A percentile compares a stretch with the other conserved stretches of the same genome.
Conservation (phyloP, 805 yeast species). For the Wickerhamomyces bisporus region DNA sequence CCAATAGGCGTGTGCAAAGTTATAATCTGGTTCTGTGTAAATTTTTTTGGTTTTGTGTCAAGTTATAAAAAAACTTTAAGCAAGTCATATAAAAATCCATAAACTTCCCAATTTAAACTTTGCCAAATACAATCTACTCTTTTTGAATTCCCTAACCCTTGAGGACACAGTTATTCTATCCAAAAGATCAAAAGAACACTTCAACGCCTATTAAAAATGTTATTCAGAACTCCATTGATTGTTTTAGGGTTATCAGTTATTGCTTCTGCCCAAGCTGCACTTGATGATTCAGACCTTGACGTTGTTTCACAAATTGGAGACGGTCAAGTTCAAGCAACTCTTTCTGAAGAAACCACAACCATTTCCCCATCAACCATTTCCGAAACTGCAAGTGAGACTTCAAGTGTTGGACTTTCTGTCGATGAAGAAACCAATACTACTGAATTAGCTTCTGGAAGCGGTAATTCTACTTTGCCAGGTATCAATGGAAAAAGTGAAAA, state of each 20-base stretch:
- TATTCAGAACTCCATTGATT: slow-evolving; percentile 11
- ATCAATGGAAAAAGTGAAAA: slow-evolving; percentile 31
- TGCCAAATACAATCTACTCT: too few species aligned
- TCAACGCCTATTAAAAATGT: not conserved
- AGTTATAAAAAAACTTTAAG: too few species aligned
- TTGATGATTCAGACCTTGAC: slow-evolving; percentile 16
- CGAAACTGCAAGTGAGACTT: too few species aligned
- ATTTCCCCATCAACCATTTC: slow-evolving; percentile 24
- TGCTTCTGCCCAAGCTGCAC: slow-evolving; percentile 25
- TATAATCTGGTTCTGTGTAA: too few species aligned
- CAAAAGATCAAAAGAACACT: not conserved
- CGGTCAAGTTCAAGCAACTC: slow-evolving; percentile 22
- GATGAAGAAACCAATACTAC: slow-evolving; percentile 16
- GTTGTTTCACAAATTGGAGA: slow-evolving; percentile 27
- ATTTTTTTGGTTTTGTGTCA: too few species aligned
- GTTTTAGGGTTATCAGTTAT: slow-evolving; percentile 9
- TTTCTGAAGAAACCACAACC: slow-evolving; percentile 28
- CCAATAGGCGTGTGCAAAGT: too few species aligned
- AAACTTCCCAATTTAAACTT: too few species aligned
- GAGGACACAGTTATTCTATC: too few species aligned
- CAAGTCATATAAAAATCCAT: too few species aligned
- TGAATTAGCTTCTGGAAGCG: slow-evolving; percentile 27
- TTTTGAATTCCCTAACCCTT: too few species aligned
- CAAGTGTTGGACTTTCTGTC: too few species aligned
- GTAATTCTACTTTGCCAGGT: slow-evolving; percentile 18